Evolutionary conservation across 441 rosid genomes (phyloP), one percentile per base, ranked within the genome.

Genomic region (Daphne laureola): DNA sequence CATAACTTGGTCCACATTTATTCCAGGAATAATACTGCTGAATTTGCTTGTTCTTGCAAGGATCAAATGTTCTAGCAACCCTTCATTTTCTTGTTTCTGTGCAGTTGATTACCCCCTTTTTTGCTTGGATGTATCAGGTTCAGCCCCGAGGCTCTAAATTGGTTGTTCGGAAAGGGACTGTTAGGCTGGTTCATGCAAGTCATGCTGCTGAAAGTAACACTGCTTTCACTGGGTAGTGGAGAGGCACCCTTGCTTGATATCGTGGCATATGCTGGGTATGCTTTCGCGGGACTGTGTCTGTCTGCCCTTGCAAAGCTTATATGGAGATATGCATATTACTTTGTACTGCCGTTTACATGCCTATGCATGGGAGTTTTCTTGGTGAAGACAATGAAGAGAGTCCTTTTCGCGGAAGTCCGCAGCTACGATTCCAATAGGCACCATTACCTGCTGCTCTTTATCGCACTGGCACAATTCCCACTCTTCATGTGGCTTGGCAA

Each of bases 321-420:
- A 13, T 75, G 75, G 66, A 74, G 79, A 45, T 87, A 81, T 69
- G 76, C 84, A 0, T 91, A 87, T 80, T 87, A 87, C 66, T 67
- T 73, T 58, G 53, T 91, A 72, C 78, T 91, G 86, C 92, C 87
- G 0, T 77, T 87, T 83, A 67, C 88, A 45, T 85, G 87, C 76
- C 65, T 91, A 16, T 88, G 93, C 69, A 80, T 82, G 67, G 96
- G 89, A 18, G 63, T 80, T 56, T 87, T 91, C 79, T 70, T 87
- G 78, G 93, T 85, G 58, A 87, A 87, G 83, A 87, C 95, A 0
- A 85, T 83, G 92, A 87, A 85, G 72, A 77, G 96, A 56, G 96
- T 88, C 25, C 89, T 88, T 48, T 86, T 74, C 15, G 84, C 87
- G 0, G 98, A 82, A 74, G 83, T 79, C 69, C 78, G 98, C 71